Evolutionary conservation across 139 green algal species (phyloP), one percentile per base, ranked within the genome.

Genomic region (Parachlorella kessleri): DNA sequence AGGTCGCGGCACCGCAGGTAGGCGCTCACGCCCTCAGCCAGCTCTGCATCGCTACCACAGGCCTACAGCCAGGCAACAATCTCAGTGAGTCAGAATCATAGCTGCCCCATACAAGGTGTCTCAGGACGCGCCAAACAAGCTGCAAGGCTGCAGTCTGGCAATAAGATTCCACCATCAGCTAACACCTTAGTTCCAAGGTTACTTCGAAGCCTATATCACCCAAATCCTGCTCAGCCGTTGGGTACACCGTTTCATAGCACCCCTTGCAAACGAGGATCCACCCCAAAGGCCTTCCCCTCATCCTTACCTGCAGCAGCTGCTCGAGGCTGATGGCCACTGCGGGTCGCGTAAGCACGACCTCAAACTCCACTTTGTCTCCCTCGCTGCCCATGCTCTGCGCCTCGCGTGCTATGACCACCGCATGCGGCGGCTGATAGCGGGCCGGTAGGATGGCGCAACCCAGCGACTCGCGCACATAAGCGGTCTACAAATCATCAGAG

Each of bases 351-450:
- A 86, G 76, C 70, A 79, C 54, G 30, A 86, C 38, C 39, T 70
- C 80, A 74, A 86, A 86, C 69, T 81, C 74, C 24, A 54, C 59
- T 39, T 66, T 70, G 9, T 38, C 55, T 0, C 68, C 66, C 7
- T 81, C 69, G 7, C 41, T 68, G 66, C 75, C 65, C 33, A 76
- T 54, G 32, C 38, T 32, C 54, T 80, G 74, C 23, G 66, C 65
- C 66, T 95, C 91, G 3, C 80, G 70, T 24, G 83, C 86, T 7
- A 96, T 81, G 55, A 94, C 81, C 2, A 91, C 78, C 18, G 73
- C 86, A 10, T 72, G 70, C 0, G 66, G 32, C 18, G 90, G 85
- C 75, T 85, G 89, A 6, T 48, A 35, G 6, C 72, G 66, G 23
- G 80, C 65, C 0, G 86, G 83, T 73, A 87, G 78, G 42, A 91